Percentiles rank a stretch among this genome's conserved stretches.
phyloP scores from a whole-genome alignment of 2,329 filamentous ascomycete species.

The Phyllosticta capitalensis region DNA sequence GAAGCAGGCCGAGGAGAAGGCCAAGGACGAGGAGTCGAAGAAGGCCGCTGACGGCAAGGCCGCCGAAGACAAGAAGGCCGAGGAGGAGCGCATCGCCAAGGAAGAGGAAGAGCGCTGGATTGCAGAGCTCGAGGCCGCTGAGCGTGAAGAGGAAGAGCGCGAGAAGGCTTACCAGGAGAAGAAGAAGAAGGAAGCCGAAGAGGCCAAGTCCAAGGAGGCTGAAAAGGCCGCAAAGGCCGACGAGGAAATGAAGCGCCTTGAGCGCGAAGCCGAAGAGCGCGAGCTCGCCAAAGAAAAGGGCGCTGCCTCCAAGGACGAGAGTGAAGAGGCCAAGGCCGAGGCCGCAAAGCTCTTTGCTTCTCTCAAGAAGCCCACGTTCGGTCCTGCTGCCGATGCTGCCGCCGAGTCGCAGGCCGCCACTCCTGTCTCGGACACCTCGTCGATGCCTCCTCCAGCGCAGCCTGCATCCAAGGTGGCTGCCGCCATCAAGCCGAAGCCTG shows the following conservation, averaged over 20 bases:
- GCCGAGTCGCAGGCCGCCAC: conserved; percentile 25
- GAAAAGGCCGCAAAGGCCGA: conserved; percentile 38
- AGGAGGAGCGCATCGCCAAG: conserved; percentile 26
- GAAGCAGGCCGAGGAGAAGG: conserved; percentile 16
- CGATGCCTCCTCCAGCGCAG: conserved; percentile 43
- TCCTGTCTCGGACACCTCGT: conserved; percentile 34
- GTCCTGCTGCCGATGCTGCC: conserved; percentile 30
- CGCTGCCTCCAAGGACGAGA: conserved; percentile 20
- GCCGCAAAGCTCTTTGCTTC: conserved; percentile 34
- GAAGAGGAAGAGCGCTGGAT: conserved; percentile 45
- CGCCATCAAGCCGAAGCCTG: conserved; percentile 68
- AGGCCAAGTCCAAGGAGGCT: conserved; percentile 36
- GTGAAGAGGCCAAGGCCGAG: conserved; percentile 34
- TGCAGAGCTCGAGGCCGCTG: conserved; percentile 48
- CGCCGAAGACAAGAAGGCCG: conserved; percentile 16
- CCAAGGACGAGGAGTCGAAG: conserved; percentile 18
- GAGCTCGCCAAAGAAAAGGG: conserved; percentile 34
- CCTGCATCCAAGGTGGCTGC: conserved; percentile 30
- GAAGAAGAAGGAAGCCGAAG: conserved; percentile 53
- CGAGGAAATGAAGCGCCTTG: conserved; percentile 38
- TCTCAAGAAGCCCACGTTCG: conserved; percentile 41
- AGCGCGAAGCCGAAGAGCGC: conserved; percentile 40
- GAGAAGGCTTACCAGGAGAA: conserved; percentile 67
- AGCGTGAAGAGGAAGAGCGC: conserved; percentile 47
- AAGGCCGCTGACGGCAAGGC: conserved; percentile 18